A percentile compares a stretch with the other conserved stretches of the same genome.
Conservation (phyloP, 2,329 filamentous ascomycete genomes). For the Parastagonospora nodorum region DNA sequence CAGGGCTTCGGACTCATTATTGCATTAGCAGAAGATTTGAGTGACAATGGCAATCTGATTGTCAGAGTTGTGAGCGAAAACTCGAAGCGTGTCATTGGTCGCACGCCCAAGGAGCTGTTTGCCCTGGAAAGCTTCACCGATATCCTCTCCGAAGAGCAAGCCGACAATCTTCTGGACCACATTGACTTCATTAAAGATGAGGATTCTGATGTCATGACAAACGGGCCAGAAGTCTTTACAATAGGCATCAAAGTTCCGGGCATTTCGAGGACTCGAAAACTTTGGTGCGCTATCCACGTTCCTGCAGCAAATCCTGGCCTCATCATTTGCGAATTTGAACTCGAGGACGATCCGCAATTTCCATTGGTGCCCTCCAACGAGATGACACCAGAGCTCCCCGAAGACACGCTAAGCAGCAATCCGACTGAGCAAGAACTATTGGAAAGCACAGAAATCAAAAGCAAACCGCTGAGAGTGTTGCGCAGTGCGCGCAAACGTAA, state of each 20-base stretch:
- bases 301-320: slow-evolving; percentile 67
- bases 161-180: slow-evolving; percentile 82
- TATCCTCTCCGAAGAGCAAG: slow-evolving; percentile 80
- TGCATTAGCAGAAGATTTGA: slow-evolving; percentile 71
- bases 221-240: slow-evolving; percentile 86
- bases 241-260: slow-evolving; percentile 68
- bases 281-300: slow-evolving; percentile 88
- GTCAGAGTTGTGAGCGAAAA: slow-evolving; percentile 84
- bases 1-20: slow-evolving; percentile 81
- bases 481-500: slow-evolving; percentile 75
- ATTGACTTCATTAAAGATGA: slow-evolving; percentile 88
- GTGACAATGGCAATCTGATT: slow-evolving; percentile 63
- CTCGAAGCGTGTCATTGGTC: slow-evolving; percentile 74
- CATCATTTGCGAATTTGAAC: slow-evolving; percentile 86
- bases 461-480: slow-evolving; percentile 77
- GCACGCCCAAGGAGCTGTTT: slow-evolving; percentile 77
- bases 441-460: slow-evolving; percentile 76
- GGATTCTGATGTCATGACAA: slow-evolving; percentile 72
- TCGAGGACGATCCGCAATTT: slow-evolving; percentile 74
- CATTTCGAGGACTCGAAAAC: slow-evolving; percentile 62
- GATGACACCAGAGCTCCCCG: slow-evolving; percentile 64
- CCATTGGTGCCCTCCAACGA: slow-evolving; percentile 68
- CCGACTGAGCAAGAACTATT: slow-evolving; percentile 75
- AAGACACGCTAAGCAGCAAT: slow-evolving; percentile 74
- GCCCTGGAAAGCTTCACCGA: slow-evolving; percentile 76